These are phyloP conservation scores for Aspergillus fijiensis DNA, from an alignment of 2,329 filamentous ascomycete genomes.

Conservation along the genomic window DNA sequence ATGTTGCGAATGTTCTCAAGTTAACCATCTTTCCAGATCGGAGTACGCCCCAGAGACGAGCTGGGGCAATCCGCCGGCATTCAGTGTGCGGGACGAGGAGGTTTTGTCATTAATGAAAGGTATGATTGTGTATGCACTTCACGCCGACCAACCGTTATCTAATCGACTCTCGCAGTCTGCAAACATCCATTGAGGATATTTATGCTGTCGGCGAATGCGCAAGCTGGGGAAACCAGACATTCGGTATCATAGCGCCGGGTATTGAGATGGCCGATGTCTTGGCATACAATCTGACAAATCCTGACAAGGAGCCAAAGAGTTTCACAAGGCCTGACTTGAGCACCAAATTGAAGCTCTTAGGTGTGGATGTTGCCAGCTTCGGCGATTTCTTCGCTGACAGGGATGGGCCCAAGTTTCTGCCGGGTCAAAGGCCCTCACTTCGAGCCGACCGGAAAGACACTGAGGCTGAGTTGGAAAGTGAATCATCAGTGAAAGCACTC, in stretches of 20 bases:
- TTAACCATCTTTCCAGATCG: conserved; percentile 55
- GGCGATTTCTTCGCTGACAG: conserved; percentile 91
- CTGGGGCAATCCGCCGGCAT: conserved; percentile 70
- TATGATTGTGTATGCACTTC: conserved; percentile 13
- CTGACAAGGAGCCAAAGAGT: conserved; percentile 64
- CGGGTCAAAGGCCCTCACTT: conserved; percentile 50
- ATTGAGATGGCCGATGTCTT: conserved; percentile 92
- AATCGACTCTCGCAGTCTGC: conserved; percentile 45
- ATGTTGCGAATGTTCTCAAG: background rate
- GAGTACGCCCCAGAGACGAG: conserved; percentile 77
- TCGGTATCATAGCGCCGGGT: conserved; percentile 83
- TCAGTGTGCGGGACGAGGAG: conserved; percentile 68
- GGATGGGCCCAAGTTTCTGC: conserved; percentile 76
- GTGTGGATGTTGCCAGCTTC: conserved; percentile 89
- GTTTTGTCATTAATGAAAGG: conserved; percentile 60
- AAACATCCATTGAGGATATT: conserved; percentile 69
- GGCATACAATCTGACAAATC: conserved; percentile 85
- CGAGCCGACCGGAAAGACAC: conserved; percentile 44
- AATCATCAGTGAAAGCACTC: conserved; percentile 71
- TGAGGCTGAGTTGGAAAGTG: conserved; percentile 37
- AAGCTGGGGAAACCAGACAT: conserved; percentile 83
- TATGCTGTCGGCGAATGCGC: conserved; percentile 92
- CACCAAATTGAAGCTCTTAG: conserved; percentile 86
- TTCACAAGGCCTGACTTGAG: conserved; percentile 85
- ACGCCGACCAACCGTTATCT: background rate